Evolutionary conservation across 2,329 filamentous ascomycete genomes (phyloP), one percentile per base, ranked within the genome.

Genomic region (Ciborinia camelliae): DNA sequence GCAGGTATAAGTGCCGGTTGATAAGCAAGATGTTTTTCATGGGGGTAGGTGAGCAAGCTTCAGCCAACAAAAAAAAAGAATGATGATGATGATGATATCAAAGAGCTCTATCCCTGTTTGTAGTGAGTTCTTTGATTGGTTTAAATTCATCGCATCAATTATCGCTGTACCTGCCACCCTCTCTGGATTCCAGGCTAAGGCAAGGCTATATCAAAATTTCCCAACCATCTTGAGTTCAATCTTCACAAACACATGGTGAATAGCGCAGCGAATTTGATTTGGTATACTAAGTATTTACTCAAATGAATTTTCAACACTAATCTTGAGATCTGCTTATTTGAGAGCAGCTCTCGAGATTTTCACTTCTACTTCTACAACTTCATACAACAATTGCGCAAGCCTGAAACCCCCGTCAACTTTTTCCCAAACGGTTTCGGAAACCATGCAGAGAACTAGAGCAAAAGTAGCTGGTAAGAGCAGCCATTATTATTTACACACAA

Each of bases 131-230:
- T 35, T 45, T 58, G 28, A 58, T 58, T 58, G 54, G 54, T 18
- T 23, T 1, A 32, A 7, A 45, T 18, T 15, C 2, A 20, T 45
- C 8, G 28, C 26, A n/a, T 30, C 14, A 32, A 32, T 57, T 32
- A 8, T 32, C 32, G 32, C 39, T 14, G 39, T 14, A 47, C 7
- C 51, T 54, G 32, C 14, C n/a, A 32, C 35, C 23, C n/a, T 23
- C 20, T n/a, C n/a, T n/a, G n/a, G n/a, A n/a, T n/a, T n/a, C n/a
- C n/a, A n/a, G n/a, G n/a, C n/a, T n/a, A n/a, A n/a, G n/a, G n/a
- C n/a, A n/a, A n/a, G n/a, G n/a, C 43, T 32, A 39, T 55, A 41
- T 55, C 52, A 41, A n/a, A 41, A 39, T 55, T 28, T 55, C 52
- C 15, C 14, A 18, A 23, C 39, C 26, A 55, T 55, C 52, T 41